Percentiles rank a stretch among this genome's conserved stretches.
Evolutionary conservation across 2,329 filamentous ascomycete genomes (phyloP).

Genomic region (Boeremia exigua): DNA sequence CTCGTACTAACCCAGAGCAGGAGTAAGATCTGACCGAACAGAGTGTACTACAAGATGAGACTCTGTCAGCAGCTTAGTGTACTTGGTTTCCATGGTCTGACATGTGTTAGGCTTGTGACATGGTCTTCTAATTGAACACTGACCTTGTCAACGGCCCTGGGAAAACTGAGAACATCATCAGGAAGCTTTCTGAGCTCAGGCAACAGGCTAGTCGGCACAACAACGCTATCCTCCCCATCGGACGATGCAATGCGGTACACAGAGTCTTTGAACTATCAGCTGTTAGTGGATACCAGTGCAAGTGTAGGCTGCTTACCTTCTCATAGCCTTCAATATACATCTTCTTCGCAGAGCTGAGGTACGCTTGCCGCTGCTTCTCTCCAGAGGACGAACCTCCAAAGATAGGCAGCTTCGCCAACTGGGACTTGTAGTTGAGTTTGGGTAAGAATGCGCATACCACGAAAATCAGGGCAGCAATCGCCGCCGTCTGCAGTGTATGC

Average conservation of each 20-base stretch:
- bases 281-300: too few relatives aligned
- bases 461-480: conserved; percentile 34
- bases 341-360: conserved; percentile 28
- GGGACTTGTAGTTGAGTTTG: conserved; percentile 26
- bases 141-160: conserved; percentile 32
- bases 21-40: conserved; percentile 44
- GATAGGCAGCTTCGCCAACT: conserved; percentile 36
- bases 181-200: conserved; percentile 43
- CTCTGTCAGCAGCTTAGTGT: conserved; percentile 36
- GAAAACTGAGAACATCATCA: conserved; percentile 43
- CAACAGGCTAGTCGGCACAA: conserved; percentile 37
- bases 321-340: conserved; percentile 39
- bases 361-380: conserved; percentile 33
- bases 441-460: conserved; percentile 28
- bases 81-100: conserved; percentile 40
- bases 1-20: conserved; percentile 37
- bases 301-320: conserved; percentile 21
- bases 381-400: conserved; percentile 15
- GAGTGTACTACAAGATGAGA: conserved; percentile 24
- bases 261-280: conserved; percentile 35
- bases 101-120: not conserved
- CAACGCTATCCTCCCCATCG: conserved; percentile 31
- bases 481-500: conserved; percentile 32
- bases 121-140: conserved; percentile 14
- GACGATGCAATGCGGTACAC: conserved; percentile 31